These are phyloP conservation scores for Biscogniauxia mediterranea DNA, from an alignment of 2,329 filamentous ascomycete species.

Conservation along the genomic window DNA sequence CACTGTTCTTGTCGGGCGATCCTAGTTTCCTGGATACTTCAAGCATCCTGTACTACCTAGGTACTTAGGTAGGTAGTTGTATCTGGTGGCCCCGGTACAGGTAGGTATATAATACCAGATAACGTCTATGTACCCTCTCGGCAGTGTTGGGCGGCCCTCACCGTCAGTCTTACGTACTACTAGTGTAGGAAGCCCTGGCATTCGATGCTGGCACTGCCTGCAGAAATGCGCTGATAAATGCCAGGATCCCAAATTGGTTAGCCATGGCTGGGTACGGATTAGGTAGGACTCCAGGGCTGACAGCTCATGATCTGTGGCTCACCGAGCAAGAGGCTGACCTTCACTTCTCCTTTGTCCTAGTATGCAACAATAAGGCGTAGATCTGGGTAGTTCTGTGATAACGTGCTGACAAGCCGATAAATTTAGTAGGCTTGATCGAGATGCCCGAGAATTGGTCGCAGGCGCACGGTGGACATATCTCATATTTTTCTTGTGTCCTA, in stretches of 20 bases:
- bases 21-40: background rate
- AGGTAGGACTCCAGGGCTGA: background rate
- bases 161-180: background rate
- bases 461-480: background rate
- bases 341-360: background rate
- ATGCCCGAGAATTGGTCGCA: background rate
- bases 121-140: background rate
- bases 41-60: background rate
- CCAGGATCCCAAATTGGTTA: background rate
- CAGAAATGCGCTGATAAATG: background rate
- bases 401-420: constrained; percentile 3
- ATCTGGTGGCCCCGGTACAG: background rate
- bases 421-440: constrained; percentile 1
- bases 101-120: background rate
- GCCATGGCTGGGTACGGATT: background rate
- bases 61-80: background rate
- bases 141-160: background rate
- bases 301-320: background rate
- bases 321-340: background rate
- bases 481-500: background rate
- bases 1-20: background rate
- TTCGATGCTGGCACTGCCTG: background rate
- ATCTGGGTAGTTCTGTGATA: constrained; percentile 2
- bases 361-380: background rate
- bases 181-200: background rate